These are phyloP conservation scores for Abortiporus biennis DNA, from an alignment of 1,284 basidiomycete species.

Conservation along the genomic window DNA sequence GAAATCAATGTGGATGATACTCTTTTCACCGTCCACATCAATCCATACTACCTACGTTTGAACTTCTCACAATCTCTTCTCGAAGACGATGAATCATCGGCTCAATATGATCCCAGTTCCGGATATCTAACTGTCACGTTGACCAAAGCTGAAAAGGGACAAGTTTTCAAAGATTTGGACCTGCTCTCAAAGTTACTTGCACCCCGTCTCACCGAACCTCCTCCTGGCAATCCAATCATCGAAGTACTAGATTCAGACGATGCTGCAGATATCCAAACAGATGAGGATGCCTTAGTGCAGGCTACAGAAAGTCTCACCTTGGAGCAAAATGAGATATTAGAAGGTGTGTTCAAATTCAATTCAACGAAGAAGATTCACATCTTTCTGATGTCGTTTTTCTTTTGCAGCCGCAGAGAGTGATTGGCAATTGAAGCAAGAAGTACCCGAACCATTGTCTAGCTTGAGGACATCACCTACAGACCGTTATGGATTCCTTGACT, in stretches of 20 bases:
- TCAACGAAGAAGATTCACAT: slow-evolving; percentile 1
- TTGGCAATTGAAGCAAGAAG: slow-evolving; percentile 66
- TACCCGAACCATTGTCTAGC: slow-evolving; percentile 35
- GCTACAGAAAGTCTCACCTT: slow-evolving; percentile 36
- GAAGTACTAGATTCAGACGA: slow-evolving; percentile 53
- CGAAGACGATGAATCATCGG: slow-evolving; percentile 68
- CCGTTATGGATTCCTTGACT: slow-evolving; percentile 68
- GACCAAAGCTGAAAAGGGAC: slow-evolving; percentile 58
- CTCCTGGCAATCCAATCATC: slow-evolving; percentile 41
- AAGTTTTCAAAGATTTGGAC: slow-evolving; percentile 70
- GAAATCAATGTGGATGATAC: slow-evolving; percentile 72
- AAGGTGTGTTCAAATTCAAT: slow-evolving; percentile 36
- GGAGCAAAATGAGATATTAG: slow-evolving; percentile 50
- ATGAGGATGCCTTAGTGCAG: slow-evolving; percentile 36
- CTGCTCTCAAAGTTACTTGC: slow-evolving; percentile 69
- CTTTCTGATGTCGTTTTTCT: slow-evolving; percentile 6
- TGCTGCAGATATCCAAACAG: slow-evolving; percentile 17
- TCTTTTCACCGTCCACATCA: slow-evolving; percentile 68
- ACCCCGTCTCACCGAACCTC: slow-evolving; percentile 40
- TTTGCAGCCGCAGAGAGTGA: slow-evolving; percentile 62
- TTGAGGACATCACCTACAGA: slow-evolving; percentile 36
- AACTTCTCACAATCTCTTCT: slow-evolving; percentile 53
- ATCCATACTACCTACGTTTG: slow-evolving; percentile 76
- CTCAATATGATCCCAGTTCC: slow-evolving; percentile 64
- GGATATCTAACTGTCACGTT: slow-evolving; percentile 68